Percentiles rank a stretch among this genome's conserved stretches.
phyloP scores from a whole-genome alignment of 2,329 filamentous ascomycete species.

The Aureobasidium sp. region DNA sequence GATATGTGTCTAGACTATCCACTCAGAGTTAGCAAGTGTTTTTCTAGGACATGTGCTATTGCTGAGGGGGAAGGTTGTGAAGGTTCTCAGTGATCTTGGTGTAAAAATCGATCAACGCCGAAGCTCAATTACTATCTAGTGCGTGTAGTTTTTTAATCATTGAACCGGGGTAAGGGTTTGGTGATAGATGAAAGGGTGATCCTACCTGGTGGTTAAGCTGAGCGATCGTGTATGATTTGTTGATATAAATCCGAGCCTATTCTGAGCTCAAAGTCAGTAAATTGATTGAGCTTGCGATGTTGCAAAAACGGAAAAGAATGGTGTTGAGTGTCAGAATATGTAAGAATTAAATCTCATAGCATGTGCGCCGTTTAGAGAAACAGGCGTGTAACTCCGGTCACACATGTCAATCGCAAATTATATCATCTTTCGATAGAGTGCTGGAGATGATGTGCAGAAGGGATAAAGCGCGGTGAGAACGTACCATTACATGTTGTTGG shows the following conservation, averaged over 20 bases:
- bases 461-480: not conserved
- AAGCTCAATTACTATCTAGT: constrained; percentile 49
- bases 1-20: not conserved
- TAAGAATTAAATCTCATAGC: constrained; percentile 87
- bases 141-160: constrained; percentile 56
- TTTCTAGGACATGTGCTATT: not conserved
- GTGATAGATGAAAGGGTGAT: constrained; percentile 1
- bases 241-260: not conserved
- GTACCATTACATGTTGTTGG: constrained; percentile 17
- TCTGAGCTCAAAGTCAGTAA: constrained; percentile 12
- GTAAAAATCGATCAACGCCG: constrained; percentile 32
- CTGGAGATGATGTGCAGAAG: not conserved
- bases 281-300: not conserved
- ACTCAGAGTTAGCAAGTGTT: constrained; percentile 2
- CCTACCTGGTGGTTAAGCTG: not conserved
- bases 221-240: not conserved
- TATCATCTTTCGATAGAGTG: constrained; percentile 62
- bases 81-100: constrained; percentile 36
- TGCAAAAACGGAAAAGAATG: not conserved
- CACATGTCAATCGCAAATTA: constrained; percentile 98
- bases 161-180: constrained; percentile 28
- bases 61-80: not conserved
- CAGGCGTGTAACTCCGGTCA: constrained; percentile 85
- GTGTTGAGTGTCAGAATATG: constrained; percentile 77
- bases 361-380: constrained; percentile 69